Evolutionary conservation across 208 protist species (phyloP), one percentile per base, ranked within the genome.

Genomic region (Wallacemonas sp.): DNA sequence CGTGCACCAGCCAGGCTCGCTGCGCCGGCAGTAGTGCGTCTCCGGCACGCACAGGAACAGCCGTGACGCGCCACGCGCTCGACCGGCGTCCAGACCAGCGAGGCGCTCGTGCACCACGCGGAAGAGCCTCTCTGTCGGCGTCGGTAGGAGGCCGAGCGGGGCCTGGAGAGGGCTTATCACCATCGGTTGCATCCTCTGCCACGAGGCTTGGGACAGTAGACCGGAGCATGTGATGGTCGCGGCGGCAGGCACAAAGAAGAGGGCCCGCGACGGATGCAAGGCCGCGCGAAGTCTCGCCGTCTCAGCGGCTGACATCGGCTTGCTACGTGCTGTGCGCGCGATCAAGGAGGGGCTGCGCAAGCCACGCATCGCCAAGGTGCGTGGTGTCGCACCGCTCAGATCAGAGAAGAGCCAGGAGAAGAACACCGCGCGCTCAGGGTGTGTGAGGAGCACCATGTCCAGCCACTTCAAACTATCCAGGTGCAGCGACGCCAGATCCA

Each of bases 391-490:
- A 8, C 52, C 46, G 48, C 68, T 53, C 42, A 71, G 62, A 45
- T 83, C 77, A 26, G 65, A 61, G 61, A 78, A 83, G 19, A 83
- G 36, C 71, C 72, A 83, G 2, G 67, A 64, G 29, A 68, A 83
- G 13, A 62, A 34, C 12, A 62, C 36, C 55, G 78, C 50, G 4
- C 45, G 45, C 29, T 70, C 69, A 33, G 77, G 77, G 39, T 59
- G 46, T 38, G 78, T 66, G 6, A 73, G 52, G n/a, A 68, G 13
- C 36, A 45, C 55, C 46, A 60, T 60, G 48, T 68, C 63, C 12
- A 68, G 30, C 63, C 67, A 46, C 69, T 92, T 92, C 24, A 92
- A 38, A 3, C 75, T 78, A 62, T 92, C 85, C 75, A 83, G 52
- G 59, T 85, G 78, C 32, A 86, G 66, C 12, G 66, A 45, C 13